Evolutionary conservation across 169 alveolate species (phyloP).

Genomic region (Toxoplasma gondii): DNA sequence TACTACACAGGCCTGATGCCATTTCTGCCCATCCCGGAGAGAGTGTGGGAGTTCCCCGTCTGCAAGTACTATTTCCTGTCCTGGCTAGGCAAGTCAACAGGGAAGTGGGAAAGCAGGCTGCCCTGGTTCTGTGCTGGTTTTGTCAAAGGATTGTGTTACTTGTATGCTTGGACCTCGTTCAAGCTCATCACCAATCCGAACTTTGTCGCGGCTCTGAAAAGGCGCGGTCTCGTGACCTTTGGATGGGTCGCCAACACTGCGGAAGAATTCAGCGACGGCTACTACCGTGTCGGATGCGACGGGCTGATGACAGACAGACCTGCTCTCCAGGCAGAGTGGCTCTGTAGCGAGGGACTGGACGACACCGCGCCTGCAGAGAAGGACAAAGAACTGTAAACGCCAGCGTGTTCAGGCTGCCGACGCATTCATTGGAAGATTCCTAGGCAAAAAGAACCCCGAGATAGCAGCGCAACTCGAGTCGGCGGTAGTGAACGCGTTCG

Average conservation of each 20-base stretch:
- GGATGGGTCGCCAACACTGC: slow-evolving; percentile 37
- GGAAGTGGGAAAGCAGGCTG: not conserved
- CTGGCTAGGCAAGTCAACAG: not conserved
- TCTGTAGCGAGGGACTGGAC: not conserved
- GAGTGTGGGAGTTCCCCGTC: slow-evolving; percentile 26
- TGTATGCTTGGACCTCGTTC: not conserved
- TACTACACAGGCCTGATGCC: slow-evolving; percentile 39
- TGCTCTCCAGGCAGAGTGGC: not conserved
- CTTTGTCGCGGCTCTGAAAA: slow-evolving; percentile 19
- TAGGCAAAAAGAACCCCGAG: too few species aligned
- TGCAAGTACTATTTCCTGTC: not conserved
- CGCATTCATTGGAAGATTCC: too few species aligned
- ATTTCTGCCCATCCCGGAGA: slow-evolving; percentile 11
- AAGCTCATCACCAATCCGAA: not conserved
- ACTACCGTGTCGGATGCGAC: slow-evolving; percentile 21
- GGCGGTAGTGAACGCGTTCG: too few species aligned
- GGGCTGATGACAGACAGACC: slow-evolving; percentile 36
- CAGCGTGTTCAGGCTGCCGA: too few species aligned
- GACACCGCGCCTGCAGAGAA: not conserved
- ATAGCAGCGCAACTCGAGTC: too few species aligned
- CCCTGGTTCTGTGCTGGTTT: not conserved
- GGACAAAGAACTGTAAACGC: not conserved
- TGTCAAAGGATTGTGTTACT: not conserved
- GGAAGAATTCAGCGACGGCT: slow-evolving; percentile 34
- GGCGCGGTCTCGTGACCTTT: slow-evolving; percentile 42